Evolutionary conservation across 2,329 filamentous ascomycete genomes (phyloP).

Genomic region (Penicillium capsulatum): DNA sequence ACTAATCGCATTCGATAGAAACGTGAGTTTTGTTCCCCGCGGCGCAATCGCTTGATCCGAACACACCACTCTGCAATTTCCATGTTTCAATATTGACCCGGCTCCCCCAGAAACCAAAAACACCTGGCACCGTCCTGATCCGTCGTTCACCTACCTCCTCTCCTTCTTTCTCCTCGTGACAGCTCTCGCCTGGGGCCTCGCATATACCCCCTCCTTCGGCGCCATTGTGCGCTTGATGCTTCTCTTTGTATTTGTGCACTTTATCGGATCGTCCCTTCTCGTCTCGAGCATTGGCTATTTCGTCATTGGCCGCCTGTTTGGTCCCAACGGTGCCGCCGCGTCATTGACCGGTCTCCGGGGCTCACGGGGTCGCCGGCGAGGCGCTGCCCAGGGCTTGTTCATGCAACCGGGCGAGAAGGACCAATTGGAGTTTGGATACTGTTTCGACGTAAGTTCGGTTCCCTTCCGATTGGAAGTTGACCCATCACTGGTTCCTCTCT

Average conservation of each 20-base stretch:
- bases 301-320: conserved; percentile 58
- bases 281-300: conserved; percentile 62
- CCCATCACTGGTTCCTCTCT: not conserved
- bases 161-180: conserved; percentile 60
- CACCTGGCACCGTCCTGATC: conserved; percentile 65
- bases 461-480: not conserved
- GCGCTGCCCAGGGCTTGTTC: conserved; percentile 54
- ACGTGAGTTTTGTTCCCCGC: conserved; percentile 29
- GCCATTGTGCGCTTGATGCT: conserved; percentile 47
- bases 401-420: conserved; percentile 54
- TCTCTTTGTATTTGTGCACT: conserved; percentile 54
- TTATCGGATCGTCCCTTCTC: conserved; percentile 56
- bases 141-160: conserved; percentile 66
- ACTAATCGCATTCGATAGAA: conserved; percentile 27
- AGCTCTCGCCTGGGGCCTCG: conserved; percentile 56
- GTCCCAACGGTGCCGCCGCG: conserved; percentile 48
- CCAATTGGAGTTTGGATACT: conserved; percentile 65
- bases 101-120: conserved; percentile 59
- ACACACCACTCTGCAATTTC: too few relatives aligned
- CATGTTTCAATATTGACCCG: not conserved
- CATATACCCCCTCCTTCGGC: conserved; percentile 47
- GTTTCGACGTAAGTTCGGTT: conserved; percentile 57
- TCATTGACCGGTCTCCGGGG: conserved; percentile 45
- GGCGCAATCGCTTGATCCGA: not conserved
- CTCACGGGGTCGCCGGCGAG: conserved; percentile 47